phyloP scores from a whole-genome alignment of 805 yeast genomes.

The Saccharomycopsis javanensis region DNA sequence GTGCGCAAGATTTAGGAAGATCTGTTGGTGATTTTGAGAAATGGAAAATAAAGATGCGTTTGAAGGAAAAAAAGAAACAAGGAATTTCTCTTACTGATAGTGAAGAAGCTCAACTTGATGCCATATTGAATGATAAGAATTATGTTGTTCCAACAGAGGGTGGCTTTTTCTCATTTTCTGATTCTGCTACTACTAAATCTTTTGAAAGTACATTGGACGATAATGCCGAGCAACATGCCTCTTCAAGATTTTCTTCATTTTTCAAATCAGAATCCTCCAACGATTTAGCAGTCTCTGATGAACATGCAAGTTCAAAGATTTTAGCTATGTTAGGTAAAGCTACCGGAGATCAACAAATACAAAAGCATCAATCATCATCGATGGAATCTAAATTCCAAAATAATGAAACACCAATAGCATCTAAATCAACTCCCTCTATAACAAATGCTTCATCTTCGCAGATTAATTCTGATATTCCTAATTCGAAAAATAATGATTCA shows the following conservation, averaged over 20 bases:
- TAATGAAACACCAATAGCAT: background rate
- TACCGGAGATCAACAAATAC: constrained; percentile 9
- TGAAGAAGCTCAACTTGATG: constrained; percentile 12
- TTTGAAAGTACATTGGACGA: background rate
- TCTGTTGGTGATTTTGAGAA: constrained; percentile 49
- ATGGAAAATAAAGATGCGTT: constrained; percentile 47
- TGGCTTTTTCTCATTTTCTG: background rate
- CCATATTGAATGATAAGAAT: constrained; percentile 8
- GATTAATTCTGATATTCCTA: background rate
- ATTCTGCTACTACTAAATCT: background rate
- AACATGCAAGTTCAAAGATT: constrained; percentile 13
- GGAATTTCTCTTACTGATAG: constrained; percentile 27
- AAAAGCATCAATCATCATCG: background rate
- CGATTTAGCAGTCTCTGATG: constrained; percentile 4
- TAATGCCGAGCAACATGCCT: background rate
- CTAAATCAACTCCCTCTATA: background rate
- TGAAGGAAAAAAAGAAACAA: constrained; percentile 38
- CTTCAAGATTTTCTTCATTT: constrained; percentile 30
- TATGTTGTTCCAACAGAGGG: background rate
- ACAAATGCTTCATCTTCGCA: background rate
- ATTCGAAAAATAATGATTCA: constrained; percentile 26
- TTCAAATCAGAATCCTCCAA: constrained; percentile 21
- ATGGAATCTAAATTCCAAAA: background rate
- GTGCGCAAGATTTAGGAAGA: constrained; percentile 35
- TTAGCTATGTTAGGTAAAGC: constrained; percentile 17